Percentiles rank a stretch among this genome's conserved stretches.
These are phyloP conservation scores for Hanseniaspora guilliermondii DNA, from an alignment of 805 yeast genomes.

Conservation along the genomic window DNA sequence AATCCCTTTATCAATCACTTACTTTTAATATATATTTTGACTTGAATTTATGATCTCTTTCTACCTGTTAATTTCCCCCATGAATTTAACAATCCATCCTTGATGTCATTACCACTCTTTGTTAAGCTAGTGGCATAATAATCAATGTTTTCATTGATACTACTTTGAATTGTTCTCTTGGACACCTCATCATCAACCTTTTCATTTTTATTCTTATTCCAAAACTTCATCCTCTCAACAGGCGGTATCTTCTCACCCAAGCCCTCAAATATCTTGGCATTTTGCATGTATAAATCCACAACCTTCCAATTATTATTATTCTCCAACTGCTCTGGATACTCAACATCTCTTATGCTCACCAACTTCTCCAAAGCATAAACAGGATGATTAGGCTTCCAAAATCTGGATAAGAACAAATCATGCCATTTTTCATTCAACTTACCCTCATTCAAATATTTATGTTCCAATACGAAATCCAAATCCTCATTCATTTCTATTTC, in stretches of 20 bases:
- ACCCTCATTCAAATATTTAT: background rate
- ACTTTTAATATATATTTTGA: background rate
- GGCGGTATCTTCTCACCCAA: background rate
- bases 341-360: background rate
- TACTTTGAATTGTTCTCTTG: background rate
- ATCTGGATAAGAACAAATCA: background rate
- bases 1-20: background rate
- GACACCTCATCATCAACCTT: background rate
- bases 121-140: background rate
- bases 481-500: constrained; percentile 13
- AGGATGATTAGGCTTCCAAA: constrained; percentile 11
- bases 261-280: background rate
- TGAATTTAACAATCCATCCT: background rate
- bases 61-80: background rate
- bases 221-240: background rate
- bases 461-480: constrained; percentile 3
- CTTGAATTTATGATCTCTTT: background rate
- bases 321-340: background rate
- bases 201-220: background rate
- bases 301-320: background rate
- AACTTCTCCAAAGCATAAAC: constrained; percentile 1
- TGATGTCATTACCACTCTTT: background rate
- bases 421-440: background rate
- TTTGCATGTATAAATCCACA: background rate
- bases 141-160: background rate